Base-by-base conservation (phyloP, 2,329 filamentous ascomycete genomes). In the Teratosphaeria epicoccoides region DNA sequence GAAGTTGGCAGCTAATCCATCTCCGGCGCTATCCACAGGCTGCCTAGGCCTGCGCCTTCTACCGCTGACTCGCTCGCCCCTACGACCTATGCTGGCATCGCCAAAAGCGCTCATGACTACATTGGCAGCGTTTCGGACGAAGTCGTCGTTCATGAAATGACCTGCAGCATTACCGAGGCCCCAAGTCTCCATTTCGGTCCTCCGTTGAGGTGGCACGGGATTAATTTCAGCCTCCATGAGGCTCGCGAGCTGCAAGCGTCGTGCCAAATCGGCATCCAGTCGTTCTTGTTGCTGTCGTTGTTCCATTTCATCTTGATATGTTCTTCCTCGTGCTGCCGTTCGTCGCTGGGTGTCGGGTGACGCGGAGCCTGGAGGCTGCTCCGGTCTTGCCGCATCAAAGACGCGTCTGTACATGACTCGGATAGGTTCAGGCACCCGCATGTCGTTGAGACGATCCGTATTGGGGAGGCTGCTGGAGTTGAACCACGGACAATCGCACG, bases 401-500 rank as follows among this genome's bases (percentile, higher is more conserved):
- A 63, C 58, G 37, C 61, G 51, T 40, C 63, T 61, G 40, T 67
- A 65, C 6, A 70, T 67, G 46, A 70, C 68, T n/a, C 66, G 68
- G 23, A 70, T 61, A 17, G 67, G 64, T 33, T 70, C 64, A 1
- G 76, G 73, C 4, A 77, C 67, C 40, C 74, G 70, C 70, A 81
- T 75, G 53, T 80, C 74, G 12, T 76, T 72, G 9, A 80, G 65
- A 2, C 73, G 73, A 57, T 85, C 81, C 11, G 70, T 71, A 49
- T 82, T 79, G 4, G 70, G 59, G 9, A 64, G 61, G 17, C 68
- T 55, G 14, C 62, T 76, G 60, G 83, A 80, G 64, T 83, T 86
- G 73, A 90, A 89, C 81, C 83, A 87, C 0, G 86, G 84, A 59
- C 88, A 95, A 49, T 86, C 81, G 63, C 88, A 95, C 1, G 76